Evolutionary conservation across 2,329 filamentous ascomycete genomes (phyloP), one percentile per base, ranked within the genome.

Genomic region (Chaetomium strumarium): DNA sequence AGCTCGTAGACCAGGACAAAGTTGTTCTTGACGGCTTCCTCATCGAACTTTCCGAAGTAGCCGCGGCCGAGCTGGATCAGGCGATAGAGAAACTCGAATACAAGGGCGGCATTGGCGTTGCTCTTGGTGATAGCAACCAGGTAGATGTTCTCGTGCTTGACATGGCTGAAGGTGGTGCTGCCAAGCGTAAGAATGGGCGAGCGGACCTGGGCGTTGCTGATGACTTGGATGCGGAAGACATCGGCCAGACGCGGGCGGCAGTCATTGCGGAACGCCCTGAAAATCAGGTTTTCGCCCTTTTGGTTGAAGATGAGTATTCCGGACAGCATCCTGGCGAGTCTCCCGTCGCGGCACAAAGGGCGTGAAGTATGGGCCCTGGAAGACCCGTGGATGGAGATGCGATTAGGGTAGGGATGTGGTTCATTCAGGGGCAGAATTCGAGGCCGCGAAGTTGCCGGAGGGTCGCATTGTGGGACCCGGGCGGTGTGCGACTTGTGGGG

Each of bases 11-110:
- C 90, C 61, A 99, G 78, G 59, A 99, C 93, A 74, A 99, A 99
- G 76, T 99, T 99, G 75, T 96, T 97, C 85, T 99, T 99, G 63
- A 99, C 92, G 52, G 93, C 91, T 74, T 99, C 93, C 77, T 99
- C 93, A 67, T 99, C 93, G 67, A 99, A 96, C 72, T 97, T 97
- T 68, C 88, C 92, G 78, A 99, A 99, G 73, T 99, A 99, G 53
- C 90, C 89, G 73, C 88, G 90, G 39, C 93, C 93, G 59, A 99
- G 77, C 66, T 86, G 81, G 60, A 96, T 88, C 65, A 99, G 75
- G 63, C 91, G 84, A 75, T 97, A 97, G 57, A 99, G 77, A 68
- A 99, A 99, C 75, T 99, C 93, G 67, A 99, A 99, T 20, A 99
- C 90, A 52, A 99, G 81, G 39, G 95, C 95, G 12, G 91, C 91